Conservation (phyloP, 139 green algal genomes). For the Auxenochlorella pyrenoidosa region DNA sequence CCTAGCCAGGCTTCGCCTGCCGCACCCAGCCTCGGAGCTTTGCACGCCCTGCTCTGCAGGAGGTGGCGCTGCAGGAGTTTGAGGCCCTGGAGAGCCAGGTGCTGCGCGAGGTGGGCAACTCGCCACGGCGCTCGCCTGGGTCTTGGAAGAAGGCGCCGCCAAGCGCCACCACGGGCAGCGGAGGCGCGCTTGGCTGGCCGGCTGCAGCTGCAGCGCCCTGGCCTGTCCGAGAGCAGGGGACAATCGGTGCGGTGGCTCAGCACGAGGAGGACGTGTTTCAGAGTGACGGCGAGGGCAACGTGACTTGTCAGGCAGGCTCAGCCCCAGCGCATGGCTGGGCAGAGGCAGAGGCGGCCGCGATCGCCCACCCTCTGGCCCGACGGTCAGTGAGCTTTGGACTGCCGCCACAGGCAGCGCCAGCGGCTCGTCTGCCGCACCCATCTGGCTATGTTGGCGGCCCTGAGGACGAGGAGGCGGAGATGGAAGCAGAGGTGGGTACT, state of each 20-base stretch:
- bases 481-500: slow-evolving; percentile 19
- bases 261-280: slow-evolving; percentile 26
- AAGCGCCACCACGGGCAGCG: not conserved
- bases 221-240: not conserved
- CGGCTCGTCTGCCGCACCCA: not conserved
- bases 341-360: not conserved
- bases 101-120: slow-evolving; percentile 40
- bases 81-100: slow-evolving; percentile 68
- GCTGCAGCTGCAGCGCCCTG: not conserved
- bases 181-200: not conserved
- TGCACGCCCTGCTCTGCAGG: slow-evolving; percentile 42
- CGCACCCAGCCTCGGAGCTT: too few relatives aligned
- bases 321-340: not conserved
- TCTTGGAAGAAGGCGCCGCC: not conserved
- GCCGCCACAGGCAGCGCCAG: not conserved
- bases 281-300: slow-evolving; percentile 1
- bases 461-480: slow-evolving; percentile 20
- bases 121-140: not conserved
- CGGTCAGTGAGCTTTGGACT: not conserved
- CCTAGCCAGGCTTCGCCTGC: too few relatives aligned
- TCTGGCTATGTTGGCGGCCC: not conserved
- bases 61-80: slow-evolving; percentile 73
- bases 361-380: not conserved
- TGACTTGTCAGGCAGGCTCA: slow-evolving; percentile 28
- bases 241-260: not conserved